Base-by-base conservation (phyloP, 2,329 filamentous ascomycete genomes). In the Allantophomopsis cytisporea region DNA sequence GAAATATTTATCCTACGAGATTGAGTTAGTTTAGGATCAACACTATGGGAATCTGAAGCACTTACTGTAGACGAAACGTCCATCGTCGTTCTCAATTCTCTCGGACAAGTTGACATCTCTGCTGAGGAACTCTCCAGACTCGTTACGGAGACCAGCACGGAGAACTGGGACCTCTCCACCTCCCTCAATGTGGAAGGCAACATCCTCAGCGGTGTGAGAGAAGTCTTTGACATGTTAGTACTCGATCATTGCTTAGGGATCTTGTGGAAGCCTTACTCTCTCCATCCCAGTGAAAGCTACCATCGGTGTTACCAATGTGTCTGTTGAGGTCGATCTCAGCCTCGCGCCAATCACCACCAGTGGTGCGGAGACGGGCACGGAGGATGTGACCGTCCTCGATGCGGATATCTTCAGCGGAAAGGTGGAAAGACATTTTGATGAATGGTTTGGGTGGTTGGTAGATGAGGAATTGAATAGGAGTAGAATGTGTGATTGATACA, bases 321-420 rank as follows among this genome's bases (percentile, higher is more conserved):
- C 75, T 69, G 2, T 63, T 53, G 5, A 78, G 62, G 59, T 78
- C 76, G 46, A 77, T 45, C 47, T 77, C 63, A 31, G 60, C 55
- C 6, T 54, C 42, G 2, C 57, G 42, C 1, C 41, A 39, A 14
- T 71, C 57, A 31, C 69, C 70, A 0, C 68, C 58, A 1, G 53
- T 37, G 23, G 63, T 60, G 31, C 42, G 49, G 23, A 77, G 61
- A 0, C 36, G 42, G 31, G 71, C 71, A 14, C 71, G 68, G 35
- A 78, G 68, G 35, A 77, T 50, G 31, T 71, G 70, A 16, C 68
- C 60, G 2, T 51, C 45, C 15, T 59, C 67, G 17, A 76, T 66
- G 35, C 47, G 44, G 47, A 76, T 59, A 41, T 69, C 46, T 32
- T 65, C 46, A 13, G 69, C 66, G 38, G 62, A 61, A 39, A 51